Percentiles rank a stretch among this genome's conserved stretches.
Evolutionary conservation across 164 flowering plant genomes (phyloP).

Genomic region (Vitis riparia): DNA sequence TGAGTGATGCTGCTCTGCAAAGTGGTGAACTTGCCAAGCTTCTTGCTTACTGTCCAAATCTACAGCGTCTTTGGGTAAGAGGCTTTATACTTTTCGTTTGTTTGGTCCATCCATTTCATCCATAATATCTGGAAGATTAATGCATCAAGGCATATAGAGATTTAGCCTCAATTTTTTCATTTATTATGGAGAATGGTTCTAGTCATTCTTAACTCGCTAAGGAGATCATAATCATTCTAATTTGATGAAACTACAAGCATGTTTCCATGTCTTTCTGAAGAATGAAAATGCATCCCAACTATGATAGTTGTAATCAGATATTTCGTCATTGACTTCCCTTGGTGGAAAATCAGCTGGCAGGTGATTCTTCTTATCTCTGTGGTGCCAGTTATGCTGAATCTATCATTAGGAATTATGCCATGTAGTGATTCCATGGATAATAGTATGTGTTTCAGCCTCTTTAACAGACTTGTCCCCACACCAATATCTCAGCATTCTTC

Average conservation of each 20-base stretch:
- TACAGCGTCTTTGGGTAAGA: constrained; percentile 58
- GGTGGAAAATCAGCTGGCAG: not conserved
- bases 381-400: too few species aligned
- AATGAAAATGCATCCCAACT: too few species aligned
- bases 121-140: not conserved
- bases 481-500: too few species aligned
- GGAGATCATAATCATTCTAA: not conserved
- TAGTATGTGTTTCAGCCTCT: too few species aligned
- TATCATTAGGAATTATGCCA: too few species aligned
- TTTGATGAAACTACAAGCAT: not conserved
- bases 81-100: not conserved
- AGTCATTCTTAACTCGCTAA: not conserved
- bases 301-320: not conserved
- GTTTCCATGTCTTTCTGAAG: too few species aligned
- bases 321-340: not conserved
- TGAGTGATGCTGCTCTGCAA: constrained; percentile 57
- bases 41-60: constrained; percentile 36
- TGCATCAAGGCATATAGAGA: not conserved
- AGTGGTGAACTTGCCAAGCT: constrained; percentile 56
- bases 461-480: too few species aligned
- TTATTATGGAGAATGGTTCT: not conserved
- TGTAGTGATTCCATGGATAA: too few species aligned
- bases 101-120: not conserved
- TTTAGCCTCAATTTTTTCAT: too few species aligned
- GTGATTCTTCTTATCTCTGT: not conserved